A percentile compares a stretch with the other conserved stretches of the same genome.
These are phyloP conservation scores for Colletotrichum camelliae DNA, from an alignment of 2,329 filamentous ascomycete species.

Conservation along the genomic window DNA sequence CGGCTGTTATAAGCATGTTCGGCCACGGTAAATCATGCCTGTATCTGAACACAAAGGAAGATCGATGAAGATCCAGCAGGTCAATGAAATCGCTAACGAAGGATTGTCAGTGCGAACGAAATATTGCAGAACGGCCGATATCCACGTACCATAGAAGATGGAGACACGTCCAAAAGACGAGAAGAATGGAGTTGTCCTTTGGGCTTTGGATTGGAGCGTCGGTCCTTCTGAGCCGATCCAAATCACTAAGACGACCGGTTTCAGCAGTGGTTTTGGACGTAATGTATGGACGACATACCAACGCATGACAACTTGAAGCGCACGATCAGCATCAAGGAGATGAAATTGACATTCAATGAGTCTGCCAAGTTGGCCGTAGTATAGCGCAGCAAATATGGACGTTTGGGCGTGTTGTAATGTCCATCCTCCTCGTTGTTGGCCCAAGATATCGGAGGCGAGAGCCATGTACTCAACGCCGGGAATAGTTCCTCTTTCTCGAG, in stretches of 20 bases:
- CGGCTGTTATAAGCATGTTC: neutral
- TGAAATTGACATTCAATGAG: neutral
- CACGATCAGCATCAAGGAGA: neutral
- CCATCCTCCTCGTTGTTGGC: neutral
- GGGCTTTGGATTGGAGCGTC: neutral
- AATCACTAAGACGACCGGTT: neutral
- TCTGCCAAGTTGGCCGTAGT: neutral
- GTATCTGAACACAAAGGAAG: neutral
- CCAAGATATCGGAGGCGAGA: neutral
- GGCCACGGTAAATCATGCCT: neutral
- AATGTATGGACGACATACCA: neutral
- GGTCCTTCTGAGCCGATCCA: neutral
- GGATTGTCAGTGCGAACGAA: neutral
- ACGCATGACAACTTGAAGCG: neutral
- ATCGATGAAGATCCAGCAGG: neutral
- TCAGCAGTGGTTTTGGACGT: neutral
- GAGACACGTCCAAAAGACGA: neutral
- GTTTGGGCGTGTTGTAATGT: neutral
- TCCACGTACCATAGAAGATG: neutral
- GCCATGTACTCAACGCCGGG: neutral
- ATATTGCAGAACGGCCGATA: neutral
- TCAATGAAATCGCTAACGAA: neutral
- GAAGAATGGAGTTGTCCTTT: neutral
- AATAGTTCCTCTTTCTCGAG: neutral
- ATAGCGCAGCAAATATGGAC: neutral